Evolutionary conservation across 306 rosid genomes (phyloP).

Genomic region (Vigna reflexopilosa): DNA sequence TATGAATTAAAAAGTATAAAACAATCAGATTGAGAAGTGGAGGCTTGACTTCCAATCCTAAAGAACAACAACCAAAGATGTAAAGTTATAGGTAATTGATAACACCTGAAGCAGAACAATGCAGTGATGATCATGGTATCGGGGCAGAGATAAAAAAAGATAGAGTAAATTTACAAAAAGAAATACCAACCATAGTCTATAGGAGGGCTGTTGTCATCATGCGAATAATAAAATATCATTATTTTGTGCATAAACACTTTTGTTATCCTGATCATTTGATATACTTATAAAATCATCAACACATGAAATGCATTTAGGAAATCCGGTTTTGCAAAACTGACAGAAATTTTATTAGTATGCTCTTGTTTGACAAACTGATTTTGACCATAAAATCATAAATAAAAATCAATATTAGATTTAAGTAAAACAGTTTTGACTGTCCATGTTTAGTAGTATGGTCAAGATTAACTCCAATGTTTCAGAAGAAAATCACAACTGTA

Average conservation of each 20-base stretch:
- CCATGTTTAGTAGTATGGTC: background rate
- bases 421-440: conserved; percentile 5
- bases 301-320: conserved; percentile 29
- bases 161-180: background rate
- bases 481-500: conserved; percentile 32
- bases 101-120: conserved; percentile 28
- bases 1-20: conserved; percentile 15
- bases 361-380: background rate
- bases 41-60: conserved; percentile 25
- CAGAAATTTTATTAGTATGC: background rate
- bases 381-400: conserved; percentile 4
- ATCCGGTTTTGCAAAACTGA: background rate
- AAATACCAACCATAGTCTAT: conserved; percentile 16
- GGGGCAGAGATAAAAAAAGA: background rate
- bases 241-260: conserved; percentile 1
- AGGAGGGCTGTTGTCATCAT: background rate
- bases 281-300: conserved; percentile 20
- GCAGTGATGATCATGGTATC: conserved; percentile 23
- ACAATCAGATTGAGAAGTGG: conserved; percentile 21
- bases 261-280: conserved; percentile 1
- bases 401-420: background rate
- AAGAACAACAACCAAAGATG: conserved; percentile 16
- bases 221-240: background rate
- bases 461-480: background rate
- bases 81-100: background rate